Evolutionary conservation across 2,329 filamentous ascomycete species (phyloP).

Genomic region (Fonsecaea nubica): DNA sequence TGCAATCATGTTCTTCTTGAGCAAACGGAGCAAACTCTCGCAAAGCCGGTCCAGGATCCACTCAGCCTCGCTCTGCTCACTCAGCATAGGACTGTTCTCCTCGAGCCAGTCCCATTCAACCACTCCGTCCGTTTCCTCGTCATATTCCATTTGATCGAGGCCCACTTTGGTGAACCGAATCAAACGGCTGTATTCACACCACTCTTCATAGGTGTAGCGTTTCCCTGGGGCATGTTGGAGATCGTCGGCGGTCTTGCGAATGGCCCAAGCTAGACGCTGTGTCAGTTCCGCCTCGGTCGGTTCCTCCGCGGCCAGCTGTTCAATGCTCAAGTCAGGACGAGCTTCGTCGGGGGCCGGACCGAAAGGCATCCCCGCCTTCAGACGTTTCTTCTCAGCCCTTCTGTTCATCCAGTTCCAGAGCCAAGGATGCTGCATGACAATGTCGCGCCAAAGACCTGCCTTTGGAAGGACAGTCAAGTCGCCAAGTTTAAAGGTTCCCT

Average conservation of each 20-base stretch:
- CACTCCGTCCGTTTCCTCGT: constrained; percentile 64
- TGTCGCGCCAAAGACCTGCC: constrained; percentile 60
- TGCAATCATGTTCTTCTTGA: constrained; percentile 37
- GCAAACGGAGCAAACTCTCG: constrained; percentile 63
- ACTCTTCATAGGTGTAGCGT: constrained; percentile 80
- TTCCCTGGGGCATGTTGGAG: constrained; percentile 64
- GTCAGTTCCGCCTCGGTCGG: constrained; percentile 65
- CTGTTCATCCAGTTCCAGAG: constrained; percentile 49
- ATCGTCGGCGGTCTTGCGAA: constrained; percentile 70
- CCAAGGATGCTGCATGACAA: constrained; percentile 56
- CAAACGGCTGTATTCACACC: constrained; percentile 81
- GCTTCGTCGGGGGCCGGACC: constrained; percentile 34
- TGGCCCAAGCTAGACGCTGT: constrained; percentile 70
- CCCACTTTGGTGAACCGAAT: constrained; percentile 63
- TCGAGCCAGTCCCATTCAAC: constrained; percentile 77
- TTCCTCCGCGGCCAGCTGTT: constrained; percentile 56
- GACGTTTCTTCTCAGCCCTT: constrained; percentile 52
- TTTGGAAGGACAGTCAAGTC: constrained; percentile 72
- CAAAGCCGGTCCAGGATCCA: constrained; percentile 71
- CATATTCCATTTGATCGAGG: constrained; percentile 46
- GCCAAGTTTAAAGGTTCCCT: constrained; percentile 65
- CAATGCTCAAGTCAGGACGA: constrained; percentile 42
- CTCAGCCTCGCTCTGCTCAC: constrained; percentile 67
- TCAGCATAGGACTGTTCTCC: constrained; percentile 70
- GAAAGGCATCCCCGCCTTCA: constrained; percentile 57